phyloP scores from a whole-genome alignment of 768 basidiomycete species.

The Psilocybe sp. region DNA sequence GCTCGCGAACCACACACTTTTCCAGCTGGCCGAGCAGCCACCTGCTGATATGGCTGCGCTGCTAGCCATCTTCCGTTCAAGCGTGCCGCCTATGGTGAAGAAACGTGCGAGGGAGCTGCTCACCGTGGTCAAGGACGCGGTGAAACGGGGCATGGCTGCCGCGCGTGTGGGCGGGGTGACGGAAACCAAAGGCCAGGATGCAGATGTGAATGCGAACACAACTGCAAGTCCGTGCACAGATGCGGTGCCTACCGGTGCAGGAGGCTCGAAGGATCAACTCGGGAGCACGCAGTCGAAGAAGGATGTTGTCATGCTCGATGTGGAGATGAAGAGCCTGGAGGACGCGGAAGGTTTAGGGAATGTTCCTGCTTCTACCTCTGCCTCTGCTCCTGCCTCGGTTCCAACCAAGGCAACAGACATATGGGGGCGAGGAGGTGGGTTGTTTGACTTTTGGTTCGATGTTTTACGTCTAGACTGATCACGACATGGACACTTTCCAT shows the following conservation, averaged over 20 bases:
- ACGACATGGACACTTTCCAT: too few relatives aligned
- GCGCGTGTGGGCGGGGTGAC: conserved; percentile 1
- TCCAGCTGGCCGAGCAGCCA: conserved; percentile 67
- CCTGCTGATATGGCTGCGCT: conserved; percentile 66
- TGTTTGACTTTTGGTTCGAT: not conserved
- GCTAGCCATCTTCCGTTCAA: conserved; percentile 52
- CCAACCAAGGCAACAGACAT: conserved; percentile 13
- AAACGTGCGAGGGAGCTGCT: conserved; percentile 62
- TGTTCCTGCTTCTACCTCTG: not conserved
- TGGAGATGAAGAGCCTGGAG: conserved; percentile 17
- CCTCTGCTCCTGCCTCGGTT: not conserved
- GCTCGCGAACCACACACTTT: conserved; percentile 71
- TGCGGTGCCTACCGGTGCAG: not conserved
- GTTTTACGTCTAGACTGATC: not conserved
- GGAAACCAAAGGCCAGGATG: conserved; percentile 5
- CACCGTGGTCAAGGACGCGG: conserved; percentile 52
- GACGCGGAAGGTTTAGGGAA: conserved; percentile 5
- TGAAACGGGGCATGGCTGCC: conserved; percentile 30
- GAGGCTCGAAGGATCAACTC: too few relatives aligned
- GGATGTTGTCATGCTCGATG: conserved; percentile 19
- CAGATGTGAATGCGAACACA: not conserved
- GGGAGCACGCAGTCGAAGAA: not conserved
- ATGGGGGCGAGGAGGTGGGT: conserved; percentile 28
- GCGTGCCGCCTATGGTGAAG: conserved; percentile 60
- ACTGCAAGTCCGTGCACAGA: too few relatives aligned